A percentile compares a stretch with the other conserved stretches of the same genome.
phyloP scores from a whole-genome alignment of 306 rosid species.

The Quercus suber region DNA sequence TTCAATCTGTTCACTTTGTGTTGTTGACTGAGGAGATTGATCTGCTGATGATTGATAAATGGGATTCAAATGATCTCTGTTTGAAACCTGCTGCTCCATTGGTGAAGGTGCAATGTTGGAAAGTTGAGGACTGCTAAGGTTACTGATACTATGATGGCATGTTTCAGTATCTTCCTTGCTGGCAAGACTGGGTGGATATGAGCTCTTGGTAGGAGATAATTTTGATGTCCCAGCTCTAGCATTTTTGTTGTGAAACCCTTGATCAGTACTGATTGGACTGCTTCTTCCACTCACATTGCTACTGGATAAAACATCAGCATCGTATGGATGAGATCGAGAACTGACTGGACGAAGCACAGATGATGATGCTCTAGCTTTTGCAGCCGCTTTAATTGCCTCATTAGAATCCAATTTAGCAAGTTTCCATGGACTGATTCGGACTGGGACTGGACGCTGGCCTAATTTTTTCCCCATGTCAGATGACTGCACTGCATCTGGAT shows the following conservation, averaged over 20 bases:
- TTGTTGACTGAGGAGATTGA: conserved; percentile 48
- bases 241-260: conserved; percentile 49
- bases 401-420: conserved; percentile 79
- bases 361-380: conserved; percentile 89
- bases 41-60: conserved; percentile 50
- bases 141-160: conserved; percentile 54
- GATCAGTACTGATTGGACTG: conserved; percentile 63
- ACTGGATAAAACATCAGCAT: conserved; percentile 57
- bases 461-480: conserved; percentile 52
- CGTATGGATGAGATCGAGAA: conserved; percentile 52
- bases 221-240: conserved; percentile 55
- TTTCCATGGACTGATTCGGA: conserved; percentile 81
- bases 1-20: conserved; percentile 39
- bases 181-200: conserved; percentile 72
- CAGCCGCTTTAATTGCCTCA: conserved; percentile 71
- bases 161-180: conserved; percentile 67
- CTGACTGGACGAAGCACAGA: conserved; percentile 74
- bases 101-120: conserved; percentile 56
- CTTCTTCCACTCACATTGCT: conserved; percentile 77
- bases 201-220: conserved; percentile 57
- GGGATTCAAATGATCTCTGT: conserved; percentile 62
- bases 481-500: conserved; percentile 66
- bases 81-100: conserved; percentile 34
- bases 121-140: conserved; percentile 68
- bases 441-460: conserved; percentile 57